Evolutionary conservation across 768 basidiomycete species (phyloP).

Genomic region (Filobasidium wieringae): DNA sequence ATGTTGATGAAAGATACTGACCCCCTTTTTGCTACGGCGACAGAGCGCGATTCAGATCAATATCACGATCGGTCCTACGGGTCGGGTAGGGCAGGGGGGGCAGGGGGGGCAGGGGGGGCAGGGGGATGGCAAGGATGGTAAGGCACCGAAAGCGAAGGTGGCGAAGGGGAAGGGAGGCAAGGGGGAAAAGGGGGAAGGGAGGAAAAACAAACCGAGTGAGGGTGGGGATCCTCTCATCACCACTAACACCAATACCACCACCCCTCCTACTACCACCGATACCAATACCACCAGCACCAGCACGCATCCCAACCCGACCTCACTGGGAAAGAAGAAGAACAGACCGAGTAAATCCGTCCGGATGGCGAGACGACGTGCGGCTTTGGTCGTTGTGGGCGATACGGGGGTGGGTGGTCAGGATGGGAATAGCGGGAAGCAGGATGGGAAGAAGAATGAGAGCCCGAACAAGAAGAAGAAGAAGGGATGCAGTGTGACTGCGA

Average conservation of each 20-base stretch:
- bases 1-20: too few species aligned
- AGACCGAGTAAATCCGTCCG: neutral
- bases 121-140: neutral
- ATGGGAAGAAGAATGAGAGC: too few species aligned
- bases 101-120: neutral
- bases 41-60: neutral
- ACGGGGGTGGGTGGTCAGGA: too few species aligned
- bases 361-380: neutral
- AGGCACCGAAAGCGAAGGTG: neutral
- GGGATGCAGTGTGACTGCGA: too few species aligned
- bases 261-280: neutral
- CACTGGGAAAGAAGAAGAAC: neutral
- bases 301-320: neutral
- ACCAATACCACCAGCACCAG: neutral
- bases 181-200: neutral
- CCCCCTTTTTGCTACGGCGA: too few species aligned
- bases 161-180: neutral
- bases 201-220: too few species aligned
- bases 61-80: neutral
- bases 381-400: too few species aligned
- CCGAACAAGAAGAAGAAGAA: too few species aligned
- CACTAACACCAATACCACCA: neutral
- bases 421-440: too few species aligned
- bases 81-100: neutral
- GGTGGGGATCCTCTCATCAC: too few species aligned